phyloP scores from a whole-genome alignment of 345 rosid genomes.

The Clausena lansium region DNA sequence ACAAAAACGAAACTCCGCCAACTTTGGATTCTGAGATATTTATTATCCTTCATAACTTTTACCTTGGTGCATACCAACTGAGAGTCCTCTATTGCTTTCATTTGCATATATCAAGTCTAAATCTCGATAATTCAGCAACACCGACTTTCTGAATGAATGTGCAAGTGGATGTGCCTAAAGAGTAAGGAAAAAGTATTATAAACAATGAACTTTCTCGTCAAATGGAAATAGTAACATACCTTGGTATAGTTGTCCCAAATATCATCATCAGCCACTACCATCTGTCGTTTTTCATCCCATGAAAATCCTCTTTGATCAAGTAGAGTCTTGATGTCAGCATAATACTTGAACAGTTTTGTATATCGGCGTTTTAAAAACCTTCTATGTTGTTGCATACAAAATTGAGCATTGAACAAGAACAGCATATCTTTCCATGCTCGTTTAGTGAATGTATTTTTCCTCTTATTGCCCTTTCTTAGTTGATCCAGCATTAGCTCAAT shows the following conservation, averaged over 20 bases:
- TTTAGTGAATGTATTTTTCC: constrained; percentile 29
- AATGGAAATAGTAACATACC: constrained; percentile 23
- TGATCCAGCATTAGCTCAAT: constrained; percentile 48
- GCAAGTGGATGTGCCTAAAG: constrained; percentile 39
- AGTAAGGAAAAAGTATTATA: constrained; percentile 5
- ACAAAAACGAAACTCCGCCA: constrained; percentile 22
- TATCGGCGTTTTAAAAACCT: constrained; percentile 31
- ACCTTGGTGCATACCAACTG: constrained; percentile 12
- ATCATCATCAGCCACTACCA: constrained; percentile 37
- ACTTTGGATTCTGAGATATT: constrained; percentile 3
- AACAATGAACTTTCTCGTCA: constrained; percentile 1
- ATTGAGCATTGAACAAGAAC: constrained; percentile 37
- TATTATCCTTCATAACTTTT: constrained; percentile 23
- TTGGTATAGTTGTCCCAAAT: constrained; percentile 42
- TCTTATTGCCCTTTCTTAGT: constrained; percentile 33
- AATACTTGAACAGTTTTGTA: constrained; percentile 39
- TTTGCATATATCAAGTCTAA: constrained; percentile 37
- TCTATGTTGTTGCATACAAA: constrained; percentile 29
- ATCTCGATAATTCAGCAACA: constrained; percentile 40
- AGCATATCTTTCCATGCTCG: constrained; percentile 50
- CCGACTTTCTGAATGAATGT: constrained; percentile 32
- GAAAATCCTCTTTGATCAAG: constrained; percentile 43
- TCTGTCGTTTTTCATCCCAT: constrained; percentile 44
- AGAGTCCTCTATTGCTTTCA: constrained; percentile 23
- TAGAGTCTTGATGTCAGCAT: constrained; percentile 29